Evolutionary conservation across 768 basidiomycete genomes (phyloP), one percentile per base, ranked within the genome.

Genomic region (Tricholoma matsutake): DNA sequence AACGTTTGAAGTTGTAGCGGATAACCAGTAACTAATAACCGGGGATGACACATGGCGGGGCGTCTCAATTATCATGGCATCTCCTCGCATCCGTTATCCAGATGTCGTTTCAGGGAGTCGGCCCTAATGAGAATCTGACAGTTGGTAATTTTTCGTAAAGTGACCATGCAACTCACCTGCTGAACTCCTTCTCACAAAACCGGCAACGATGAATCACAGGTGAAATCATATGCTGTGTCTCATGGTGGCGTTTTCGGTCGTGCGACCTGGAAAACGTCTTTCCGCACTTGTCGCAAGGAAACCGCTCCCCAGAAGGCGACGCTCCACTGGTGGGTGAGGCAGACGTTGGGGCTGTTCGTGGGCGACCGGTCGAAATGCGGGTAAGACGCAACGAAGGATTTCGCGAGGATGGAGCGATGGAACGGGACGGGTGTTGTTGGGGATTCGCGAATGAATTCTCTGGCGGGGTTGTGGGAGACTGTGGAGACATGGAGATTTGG

Each of bases 251-350:
- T 75, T 92, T 90, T 64, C 88, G 83, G 74, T 93, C 91, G 73
- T 92, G 89, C 60, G 87, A 81, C 63, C 91, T 84, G 34, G 89
- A 90, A 72, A 92, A 92, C 25, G 89, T 87, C 73, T 88, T 88
- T 56, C 86, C 86, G 71, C 91, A 92, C 64, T 83, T 81, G 60
- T 88, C 84, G 75, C 91, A 92, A 59, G 81, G 78, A 75, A 81
- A 89, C 39, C 88, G 84, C 68, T 91, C 89, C 54, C 81, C 81
- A 52, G 79, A 73, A 57, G 81, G 74, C 60, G 77, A 78, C 47
- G 76, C 69, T 37, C 72, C 67, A 18, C 76, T 71, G 37, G 72
- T 71, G 37, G 77, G 75, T 25, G 79, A 76, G 35, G 72, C 65
- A 60, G 64, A 69, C 47, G 67, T 59, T 65, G 80, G 72, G 62